These are phyloP conservation scores for Obba rivulosa DNA, from an alignment of 768 basidiomycete species.

Conservation along the genomic window DNA sequence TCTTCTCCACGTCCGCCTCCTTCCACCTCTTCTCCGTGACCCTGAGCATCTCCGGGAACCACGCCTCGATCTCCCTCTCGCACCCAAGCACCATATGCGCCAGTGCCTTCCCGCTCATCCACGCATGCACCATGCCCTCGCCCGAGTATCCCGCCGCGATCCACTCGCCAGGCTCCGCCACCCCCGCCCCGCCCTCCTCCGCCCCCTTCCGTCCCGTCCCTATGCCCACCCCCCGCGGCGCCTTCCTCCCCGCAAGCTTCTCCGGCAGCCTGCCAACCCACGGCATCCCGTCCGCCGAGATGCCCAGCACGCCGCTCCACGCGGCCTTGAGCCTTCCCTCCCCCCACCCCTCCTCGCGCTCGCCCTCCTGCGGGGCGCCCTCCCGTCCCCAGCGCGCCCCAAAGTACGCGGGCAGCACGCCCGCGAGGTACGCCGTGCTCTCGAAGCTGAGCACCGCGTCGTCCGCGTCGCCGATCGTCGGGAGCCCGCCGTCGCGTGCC, in stretches of 20 bases:
- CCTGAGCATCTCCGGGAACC: conserved; percentile 47
- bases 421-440: conserved; percentile 38
- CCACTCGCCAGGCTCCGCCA: conserved; percentile 57
- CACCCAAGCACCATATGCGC: conserved; percentile 53
- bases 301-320: conserved; percentile 63
- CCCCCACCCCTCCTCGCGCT: conserved; percentile 27
- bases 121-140: conserved; percentile 71
- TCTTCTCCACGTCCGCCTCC: conserved; percentile 33
- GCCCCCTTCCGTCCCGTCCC: not conserved
- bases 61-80: conserved; percentile 27
- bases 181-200: conserved; percentile 4
- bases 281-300: conserved; percentile 56
- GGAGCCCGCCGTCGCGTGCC: conserved; percentile 21
- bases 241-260: conserved; percentile 38
- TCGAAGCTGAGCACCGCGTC: conserved; percentile 32
- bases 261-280: conserved; percentile 67
- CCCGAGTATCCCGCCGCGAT: conserved; percentile 65
- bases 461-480: conserved; percentile 26
- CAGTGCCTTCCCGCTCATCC: conserved; percentile 55
- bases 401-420: conserved; percentile 53
- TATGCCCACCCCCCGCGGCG: conserved; percentile 10
- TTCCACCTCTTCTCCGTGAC: conserved; percentile 47
- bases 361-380: conserved; percentile 12
- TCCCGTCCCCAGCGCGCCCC: conserved; percentile 38
- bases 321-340: conserved; percentile 45